Conservation (phyloP, 2,329 filamentous ascomycete species). For the Xylariales sp. region DNA sequence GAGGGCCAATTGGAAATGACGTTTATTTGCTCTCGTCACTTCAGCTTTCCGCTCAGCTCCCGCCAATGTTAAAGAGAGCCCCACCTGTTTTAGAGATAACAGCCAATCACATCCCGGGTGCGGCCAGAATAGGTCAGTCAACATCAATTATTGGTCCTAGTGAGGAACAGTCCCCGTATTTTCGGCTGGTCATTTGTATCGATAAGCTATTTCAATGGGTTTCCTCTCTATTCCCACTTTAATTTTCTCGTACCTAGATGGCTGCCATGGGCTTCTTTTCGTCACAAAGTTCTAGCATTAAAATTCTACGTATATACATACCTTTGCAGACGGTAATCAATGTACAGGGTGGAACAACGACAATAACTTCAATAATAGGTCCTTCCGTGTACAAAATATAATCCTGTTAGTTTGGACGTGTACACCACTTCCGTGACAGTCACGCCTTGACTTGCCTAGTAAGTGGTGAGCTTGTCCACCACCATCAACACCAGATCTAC, state of each 20-base stretch:
- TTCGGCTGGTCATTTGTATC: conserved; percentile 14
- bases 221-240: conserved; percentile 41
- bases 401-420: background rate
- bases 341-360: background rate
- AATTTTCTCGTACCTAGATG: conserved; percentile 41
- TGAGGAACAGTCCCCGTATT: background rate
- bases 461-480: conserved; percentile 3
- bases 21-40: conserved; percentile 24
- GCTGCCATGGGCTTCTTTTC: conserved; percentile 6
- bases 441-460: background rate
- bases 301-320: background rate
- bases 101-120: conserved; percentile 16
- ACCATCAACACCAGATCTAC: conserved; percentile 17
- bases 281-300: background rate
- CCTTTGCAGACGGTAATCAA: background rate
- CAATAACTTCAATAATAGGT: background rate
- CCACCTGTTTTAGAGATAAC: background rate
- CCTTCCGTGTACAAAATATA: background rate
- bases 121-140: conserved; percentile 3
- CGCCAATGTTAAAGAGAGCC: background rate
- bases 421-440: background rate
- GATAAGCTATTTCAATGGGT: conserved; percentile 33
- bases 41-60: conserved; percentile 25
- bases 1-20: conserved; percentile 42
- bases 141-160: conserved; percentile 19